These are phyloP conservation scores for Suillus luteus DNA, from an alignment of 768 basidiomycete genomes.

Conservation along the genomic window DNA sequence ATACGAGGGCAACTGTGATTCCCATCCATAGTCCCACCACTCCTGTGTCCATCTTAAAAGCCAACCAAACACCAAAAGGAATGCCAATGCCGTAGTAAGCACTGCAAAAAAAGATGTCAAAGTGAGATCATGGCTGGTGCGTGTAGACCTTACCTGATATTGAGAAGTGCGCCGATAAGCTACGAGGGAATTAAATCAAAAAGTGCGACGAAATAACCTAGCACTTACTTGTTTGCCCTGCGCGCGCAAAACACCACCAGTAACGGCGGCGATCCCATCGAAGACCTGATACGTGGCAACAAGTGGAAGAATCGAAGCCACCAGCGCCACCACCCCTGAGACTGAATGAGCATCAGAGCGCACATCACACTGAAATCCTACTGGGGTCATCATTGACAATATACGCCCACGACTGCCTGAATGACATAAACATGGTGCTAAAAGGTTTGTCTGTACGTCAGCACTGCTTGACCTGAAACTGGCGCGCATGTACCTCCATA, in stretches of 20 bases:
- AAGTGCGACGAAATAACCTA: background rate
- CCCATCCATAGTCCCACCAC: conserved; percentile 87
- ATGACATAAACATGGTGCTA: conserved; percentile 57
- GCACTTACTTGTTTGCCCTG: conserved; percentile 67
- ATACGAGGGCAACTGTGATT: conserved; percentile 68
- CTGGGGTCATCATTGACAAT: conserved; percentile 73
- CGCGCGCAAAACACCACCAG: conserved; percentile 79
- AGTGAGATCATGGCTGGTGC: conserved; percentile 7
- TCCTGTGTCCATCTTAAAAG: conserved; percentile 58
- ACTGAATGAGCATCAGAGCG: conserved; percentile 6
- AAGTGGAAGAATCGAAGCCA: conserved; percentile 71
- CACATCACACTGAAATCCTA: conserved; percentile 25
- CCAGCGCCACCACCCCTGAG: conserved; percentile 44
- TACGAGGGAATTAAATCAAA: conserved; percentile 28
- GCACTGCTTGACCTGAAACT: conserved; percentile 6
- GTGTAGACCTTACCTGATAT: conserved; percentile 55
- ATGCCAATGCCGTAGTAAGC: conserved; percentile 86
- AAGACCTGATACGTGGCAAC: conserved; percentile 85
- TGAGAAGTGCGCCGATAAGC: conserved; percentile 77
- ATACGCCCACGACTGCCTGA: conserved; percentile 68
- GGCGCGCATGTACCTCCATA: conserved; percentile 54
- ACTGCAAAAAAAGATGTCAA: conserved; percentile 18
- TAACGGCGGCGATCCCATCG: conserved; percentile 71
- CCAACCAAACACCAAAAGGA: conserved; percentile 78
- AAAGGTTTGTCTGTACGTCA: background rate